Conservation (phyloP, 2,329 filamentous ascomycete species). For the Paracamarosporium sp. region DNA sequence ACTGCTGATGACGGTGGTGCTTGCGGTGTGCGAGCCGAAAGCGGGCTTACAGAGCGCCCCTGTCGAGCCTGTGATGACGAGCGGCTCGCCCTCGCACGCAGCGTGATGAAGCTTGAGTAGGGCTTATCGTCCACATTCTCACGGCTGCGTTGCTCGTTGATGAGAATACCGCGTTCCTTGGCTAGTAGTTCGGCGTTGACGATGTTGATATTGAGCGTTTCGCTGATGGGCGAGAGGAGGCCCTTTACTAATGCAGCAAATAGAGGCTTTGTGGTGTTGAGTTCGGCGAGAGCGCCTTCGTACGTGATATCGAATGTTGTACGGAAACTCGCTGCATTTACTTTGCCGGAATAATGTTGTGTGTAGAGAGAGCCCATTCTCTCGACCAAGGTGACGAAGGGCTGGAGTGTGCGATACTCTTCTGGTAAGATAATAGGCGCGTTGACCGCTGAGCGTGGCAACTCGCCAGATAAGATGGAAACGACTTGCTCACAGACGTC, state of each 20-base stretch:
- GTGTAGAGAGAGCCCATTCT: conserved; percentile 82
- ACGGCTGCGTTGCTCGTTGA: conserved; percentile 74
- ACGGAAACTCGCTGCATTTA: conserved; percentile 55
- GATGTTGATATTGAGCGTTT: conserved; percentile 77
- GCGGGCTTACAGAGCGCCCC: conserved; percentile 22
- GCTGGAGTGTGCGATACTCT: conserved; percentile 78
- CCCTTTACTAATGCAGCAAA: conserved; percentile 82
- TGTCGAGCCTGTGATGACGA: conserved; percentile 34
- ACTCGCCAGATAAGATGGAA: conserved; percentile 72
- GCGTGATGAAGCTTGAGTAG: conserved; percentile 74
- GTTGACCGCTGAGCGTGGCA: conserved; percentile 80
- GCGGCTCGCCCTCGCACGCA: conserved; percentile 61
- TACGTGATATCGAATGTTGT: conserved; percentile 79
- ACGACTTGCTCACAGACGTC: conserved; percentile 84
- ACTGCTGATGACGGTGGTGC: conserved; percentile 8
- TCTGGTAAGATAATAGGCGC: conserved; percentile 82
- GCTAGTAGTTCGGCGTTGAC: conserved; percentile 81
- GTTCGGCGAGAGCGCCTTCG: conserved; percentile 73
- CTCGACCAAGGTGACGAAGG: conserved; percentile 77
- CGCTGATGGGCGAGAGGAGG: conserved; percentile 72
- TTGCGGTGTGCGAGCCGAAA: conserved; percentile 34
- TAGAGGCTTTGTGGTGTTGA: conserved; percentile 78
- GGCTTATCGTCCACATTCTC: conserved; percentile 66
- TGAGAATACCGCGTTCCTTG: conserved; percentile 76
- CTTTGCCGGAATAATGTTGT: conserved; percentile 67